Evolutionary conservation across 2,329 filamentous ascomycete genomes (phyloP).

Genomic region (Botrytis paeoniae): DNA sequence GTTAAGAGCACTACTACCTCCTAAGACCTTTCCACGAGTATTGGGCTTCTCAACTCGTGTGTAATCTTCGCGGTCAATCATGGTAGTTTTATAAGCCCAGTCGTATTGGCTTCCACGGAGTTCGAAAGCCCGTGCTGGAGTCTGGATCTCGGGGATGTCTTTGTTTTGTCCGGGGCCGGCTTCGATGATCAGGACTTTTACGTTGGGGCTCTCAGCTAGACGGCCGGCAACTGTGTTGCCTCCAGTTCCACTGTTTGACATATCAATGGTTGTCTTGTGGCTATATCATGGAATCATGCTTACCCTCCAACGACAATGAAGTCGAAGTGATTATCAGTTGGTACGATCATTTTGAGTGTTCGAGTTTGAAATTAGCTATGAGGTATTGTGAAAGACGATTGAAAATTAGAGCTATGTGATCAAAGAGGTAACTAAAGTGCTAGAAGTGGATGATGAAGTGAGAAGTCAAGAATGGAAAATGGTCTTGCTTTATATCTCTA

Average conservation of each 20-base stretch:
- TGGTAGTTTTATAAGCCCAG: slow-evolving; percentile 60
- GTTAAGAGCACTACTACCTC: no score
- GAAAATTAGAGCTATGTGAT: background rate
- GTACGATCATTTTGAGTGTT: background rate
- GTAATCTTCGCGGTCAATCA: slow-evolving; percentile 58
- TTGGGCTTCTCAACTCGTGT: slow-evolving; percentile 62
- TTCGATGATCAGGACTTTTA: no score
- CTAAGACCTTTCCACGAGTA: no score
- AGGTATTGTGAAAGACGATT: background rate
- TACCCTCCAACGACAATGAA: no score
- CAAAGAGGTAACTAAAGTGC: background rate
- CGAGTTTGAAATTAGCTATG: background rate
- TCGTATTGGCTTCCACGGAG: slow-evolving; percentile 55
- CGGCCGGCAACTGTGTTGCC: no score
- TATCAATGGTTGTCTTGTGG: no score
- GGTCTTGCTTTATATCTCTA: background rate
- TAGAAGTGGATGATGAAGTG: background rate
- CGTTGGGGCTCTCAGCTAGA: no score
- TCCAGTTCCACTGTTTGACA: no score
- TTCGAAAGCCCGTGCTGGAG: slow-evolving; percentile 51
- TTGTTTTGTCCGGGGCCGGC: slow-evolving; percentile 41
- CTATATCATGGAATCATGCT: no score
- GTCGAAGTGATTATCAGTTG: background rate
- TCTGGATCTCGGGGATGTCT: slow-evolving; percentile 51
- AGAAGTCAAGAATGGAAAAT: background rate